phyloP scores from a whole-genome alignment of 1,284 basidiomycete genomes.

The Termitomyces sp. region DNA sequence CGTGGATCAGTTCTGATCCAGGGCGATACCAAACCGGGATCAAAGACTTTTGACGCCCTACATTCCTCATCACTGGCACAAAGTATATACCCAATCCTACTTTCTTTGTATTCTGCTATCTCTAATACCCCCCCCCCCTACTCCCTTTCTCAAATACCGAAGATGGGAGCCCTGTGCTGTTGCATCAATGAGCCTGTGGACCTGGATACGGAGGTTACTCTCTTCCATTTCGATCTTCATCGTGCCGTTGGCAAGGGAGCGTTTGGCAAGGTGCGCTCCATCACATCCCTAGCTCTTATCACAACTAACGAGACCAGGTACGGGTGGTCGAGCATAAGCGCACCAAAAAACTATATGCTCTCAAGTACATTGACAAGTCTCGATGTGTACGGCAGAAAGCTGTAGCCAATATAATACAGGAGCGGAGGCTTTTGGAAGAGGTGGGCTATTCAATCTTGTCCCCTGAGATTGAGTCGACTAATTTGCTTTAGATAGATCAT shows the following conservation, averaged over 20 bases:
- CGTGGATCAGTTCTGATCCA: conserved; percentile 10
- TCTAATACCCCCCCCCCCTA: conserved; percentile 26
- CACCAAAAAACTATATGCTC: conserved; percentile 87
- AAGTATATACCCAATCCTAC: conserved; percentile 24
- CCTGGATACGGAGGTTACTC: conserved; percentile 89
- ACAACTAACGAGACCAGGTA: conserved; percentile 38
- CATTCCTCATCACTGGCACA: conserved; percentile 21
- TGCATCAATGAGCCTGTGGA: conserved; percentile 79
- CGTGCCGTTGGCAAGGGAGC: conserved; percentile 93
- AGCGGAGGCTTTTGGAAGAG: conserved; percentile 86
- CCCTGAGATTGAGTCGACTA: conserved; percentile 21
- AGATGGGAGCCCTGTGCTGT: conserved; percentile 46
- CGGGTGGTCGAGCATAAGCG: conserved; percentile 95
- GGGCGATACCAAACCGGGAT: conserved; percentile 25
- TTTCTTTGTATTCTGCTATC: conserved; percentile 25
- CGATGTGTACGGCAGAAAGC: conserved; percentile 90
- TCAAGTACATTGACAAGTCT: conserved; percentile 98
- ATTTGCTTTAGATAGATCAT: conserved; percentile 73
- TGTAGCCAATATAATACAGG: conserved; percentile 92
- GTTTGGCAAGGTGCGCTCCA: conserved; percentile 82
- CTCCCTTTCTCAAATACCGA: conserved; percentile 28
- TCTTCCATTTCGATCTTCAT: conserved; percentile 95
- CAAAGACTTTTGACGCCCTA: conserved; percentile 21
- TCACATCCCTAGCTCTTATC: not conserved
- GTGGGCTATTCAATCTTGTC: conserved; percentile 33